phyloP scores from a whole-genome alignment of 2,329 filamentous ascomycete species.

The Fusarium siculi region DNA sequence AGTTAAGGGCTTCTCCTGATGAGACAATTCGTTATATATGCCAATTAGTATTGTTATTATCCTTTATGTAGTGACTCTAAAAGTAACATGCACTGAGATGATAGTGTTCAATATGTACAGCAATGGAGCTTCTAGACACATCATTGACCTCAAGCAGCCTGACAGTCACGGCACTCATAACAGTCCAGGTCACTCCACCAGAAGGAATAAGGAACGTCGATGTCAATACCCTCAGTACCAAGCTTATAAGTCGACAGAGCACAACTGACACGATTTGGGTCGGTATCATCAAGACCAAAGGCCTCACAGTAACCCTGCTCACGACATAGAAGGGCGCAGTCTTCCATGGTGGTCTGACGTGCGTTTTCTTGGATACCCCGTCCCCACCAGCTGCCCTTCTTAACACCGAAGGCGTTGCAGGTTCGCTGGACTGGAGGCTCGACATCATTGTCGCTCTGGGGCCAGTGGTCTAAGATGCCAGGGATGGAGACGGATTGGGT shows the following conservation, averaged over 20 bases:
- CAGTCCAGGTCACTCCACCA: slow-evolving; percentile 17
- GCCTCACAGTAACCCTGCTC: background rate
- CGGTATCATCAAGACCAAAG: background rate
- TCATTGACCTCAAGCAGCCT: background rate
- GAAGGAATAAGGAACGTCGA: background rate
- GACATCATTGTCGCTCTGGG: background rate
- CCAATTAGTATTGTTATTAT: fast-evolving
- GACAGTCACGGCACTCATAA: slow-evolving; percentile 14
- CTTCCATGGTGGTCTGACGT: slow-evolving; percentile 6
- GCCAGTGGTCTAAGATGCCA: slow-evolving; percentile 4
- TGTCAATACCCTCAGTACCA: slow-evolving; percentile 6
- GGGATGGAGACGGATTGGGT: background rate
- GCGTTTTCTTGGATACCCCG: background rate
- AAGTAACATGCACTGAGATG: fast-evolving
- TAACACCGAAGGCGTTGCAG: slow-evolving; percentile 9
- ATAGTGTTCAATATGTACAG: fast-evolving
- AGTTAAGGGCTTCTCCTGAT: background rate
- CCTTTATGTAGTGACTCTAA: background rate
- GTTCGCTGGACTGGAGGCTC: background rate
- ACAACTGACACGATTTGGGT: background rate
- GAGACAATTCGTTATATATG: fast-evolving
- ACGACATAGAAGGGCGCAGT: slow-evolving; percentile 4
- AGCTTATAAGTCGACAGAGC: slow-evolving; percentile 8
- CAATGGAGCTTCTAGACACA: fast-evolving
- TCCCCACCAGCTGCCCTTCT: slow-evolving; percentile 9